Evolutionary conservation across 83 land plant genomes (phyloP), one percentile per base, ranked within the genome.

Genomic region (Thuja plicata): DNA sequence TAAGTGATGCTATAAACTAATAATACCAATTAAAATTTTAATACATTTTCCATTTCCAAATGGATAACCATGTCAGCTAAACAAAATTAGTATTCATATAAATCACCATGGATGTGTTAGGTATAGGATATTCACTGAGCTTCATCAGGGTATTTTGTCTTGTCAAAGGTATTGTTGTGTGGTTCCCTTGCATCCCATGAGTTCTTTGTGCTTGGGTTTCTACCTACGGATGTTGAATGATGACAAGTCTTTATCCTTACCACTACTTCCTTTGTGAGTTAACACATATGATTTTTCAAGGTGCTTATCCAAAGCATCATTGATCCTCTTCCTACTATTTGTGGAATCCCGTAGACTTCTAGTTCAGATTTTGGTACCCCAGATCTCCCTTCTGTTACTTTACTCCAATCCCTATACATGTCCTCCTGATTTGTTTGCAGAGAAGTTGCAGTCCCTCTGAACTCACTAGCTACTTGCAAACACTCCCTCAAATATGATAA

Each of bases 241-340:
- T 19, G 24, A 79, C 43, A 41, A 24, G 24, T 82, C 85, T 82
- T 45, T 82, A 45, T 82, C 85, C 85, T 82, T 82, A 12, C 1
- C 5, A 82, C 10, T 79, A 24, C 46, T 24, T 43, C 82, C 92
- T 60, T 87, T 89, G 16, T 92, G 89, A 4, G 93, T 89, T 82
- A 94, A 93, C 41, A 92, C 92, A 88, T 94, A 93, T 3, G 92
- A 85, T 60, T 86, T 87, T 84, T 92, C 92, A 71, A 92, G 86
- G 52, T 92, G 93, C 91, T 92, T 92, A 73, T 93, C 94, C 30
- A 93, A 45, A 10, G 88, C 93, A 12, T 94, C 95, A 60, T 92
- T 91, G 88, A 94, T 91, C 60, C 92, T 90, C 89, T 91, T 92
- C 94, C 92, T 90, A 91, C n/a, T n/a, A n/a, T 90, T 90, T 3